A percentile compares a stretch with the other conserved stretches of the same genome.
Conservation (phyloP, 257 asterid genomes). For the Nicotiana benthamiana region DNA sequence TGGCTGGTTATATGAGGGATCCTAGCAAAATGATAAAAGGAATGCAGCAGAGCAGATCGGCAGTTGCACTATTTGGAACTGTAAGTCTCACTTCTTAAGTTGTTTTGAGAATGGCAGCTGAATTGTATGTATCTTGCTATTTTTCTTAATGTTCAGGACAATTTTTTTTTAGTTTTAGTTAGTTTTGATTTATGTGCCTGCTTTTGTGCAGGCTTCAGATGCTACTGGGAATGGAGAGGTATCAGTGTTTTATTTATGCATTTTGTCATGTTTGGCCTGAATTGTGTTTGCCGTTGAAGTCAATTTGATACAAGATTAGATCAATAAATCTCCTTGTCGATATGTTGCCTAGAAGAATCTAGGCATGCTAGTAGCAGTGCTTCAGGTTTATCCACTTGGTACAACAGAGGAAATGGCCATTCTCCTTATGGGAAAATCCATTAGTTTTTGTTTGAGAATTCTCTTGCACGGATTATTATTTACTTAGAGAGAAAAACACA, state of each 20-base stretch:
- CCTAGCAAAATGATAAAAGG: conserved; percentile 92
- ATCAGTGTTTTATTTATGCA: conserved; percentile 3
- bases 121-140: not conserved
- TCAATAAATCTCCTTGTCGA: not conserved
- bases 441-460: not conserved
- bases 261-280: not conserved
- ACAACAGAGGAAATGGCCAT: not conserved
- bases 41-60: conserved; percentile 77
- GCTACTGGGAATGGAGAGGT: conserved; percentile 52
- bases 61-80: conserved; percentile 73
- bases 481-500: not conserved
- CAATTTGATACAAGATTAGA: not conserved
- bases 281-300: not conserved
- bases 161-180: not conserved
- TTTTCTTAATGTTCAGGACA: not conserved
- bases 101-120: not conserved
- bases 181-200: conserved; percentile 5
- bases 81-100: conserved; percentile 36
- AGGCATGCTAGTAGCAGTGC: not conserved
- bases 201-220: conserved; percentile 45
- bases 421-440: not conserved
- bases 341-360: not conserved
- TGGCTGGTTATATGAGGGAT: conserved; percentile 87
- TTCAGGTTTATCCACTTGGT: not conserved
- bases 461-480: not conserved